Evolutionary conservation across 345 rosid genomes (phyloP), one percentile per base, ranked within the genome.

Genomic region (Lumnitzera racemosa): DNA sequence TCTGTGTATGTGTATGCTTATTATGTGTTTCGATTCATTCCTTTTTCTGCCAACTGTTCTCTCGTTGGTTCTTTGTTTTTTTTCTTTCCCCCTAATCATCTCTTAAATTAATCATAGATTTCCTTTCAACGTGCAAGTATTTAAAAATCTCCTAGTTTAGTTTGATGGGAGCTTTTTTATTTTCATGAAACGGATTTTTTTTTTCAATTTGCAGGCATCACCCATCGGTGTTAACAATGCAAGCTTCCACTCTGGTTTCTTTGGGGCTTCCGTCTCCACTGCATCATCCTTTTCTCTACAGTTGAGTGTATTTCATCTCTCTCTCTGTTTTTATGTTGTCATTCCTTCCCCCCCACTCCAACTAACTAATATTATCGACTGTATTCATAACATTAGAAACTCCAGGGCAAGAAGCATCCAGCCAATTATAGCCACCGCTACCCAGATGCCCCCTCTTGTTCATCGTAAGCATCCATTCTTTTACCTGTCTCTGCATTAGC

Each of bases 391-490:
- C 29, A 58, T 29, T 73, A 92, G 94, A 58, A 77, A 54, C 59
- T 67, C 78, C 83, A 65, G 53, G 49, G 70, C 59, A 16, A 68
- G 70, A 71, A 71, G 66, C 55, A 62, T 81, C 56, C 90, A 79
- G 57, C 86, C 92, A 24, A 69, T 86, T 78, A 80, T 73, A 79
- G 96, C 97, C 64, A 86, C 90, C 1, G 99, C 96, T 49, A 84
- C 91, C 0, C 80, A 79, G 74, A 67, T 76, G 46, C 99, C 96
- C 58, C 74, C 89, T 11, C 65, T 77, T 12, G 66, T 86, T 63
- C 79, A 59, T 55, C 76, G 99, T 94, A 70, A 77, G 95, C 65
- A 62, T 20, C 25, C 24, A 17, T 11, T 51, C 15, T 36, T 52
- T 41, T 41, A 51, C 47, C 43, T 52, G 14, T 16, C 13, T 23